Conservation (phyloP, 2,329 filamentous ascomycete genomes). For the Pezicula rhizophila region DNA sequence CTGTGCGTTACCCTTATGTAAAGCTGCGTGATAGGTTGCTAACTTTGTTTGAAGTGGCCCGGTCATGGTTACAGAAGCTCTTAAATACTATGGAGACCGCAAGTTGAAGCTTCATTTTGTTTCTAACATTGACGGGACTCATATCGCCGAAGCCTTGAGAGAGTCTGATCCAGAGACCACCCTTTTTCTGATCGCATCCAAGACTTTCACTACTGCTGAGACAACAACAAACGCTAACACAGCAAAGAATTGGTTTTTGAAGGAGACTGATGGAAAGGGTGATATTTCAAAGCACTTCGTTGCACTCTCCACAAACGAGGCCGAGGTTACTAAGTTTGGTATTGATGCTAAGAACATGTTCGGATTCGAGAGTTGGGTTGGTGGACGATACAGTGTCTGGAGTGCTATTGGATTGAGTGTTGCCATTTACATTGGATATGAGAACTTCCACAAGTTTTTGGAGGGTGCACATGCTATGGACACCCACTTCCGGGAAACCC, state of each 20-base stretch:
- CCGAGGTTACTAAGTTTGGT: constrained; percentile 95
- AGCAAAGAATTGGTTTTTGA: constrained; percentile 93
- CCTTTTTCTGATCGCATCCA: constrained; percentile 97
- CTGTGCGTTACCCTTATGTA: constrained; percentile 58
- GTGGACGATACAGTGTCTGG: constrained; percentile 97
- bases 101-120: constrained; percentile 93
- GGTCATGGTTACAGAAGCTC: constrained; percentile 97
- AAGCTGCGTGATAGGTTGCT: constrained; percentile 7
- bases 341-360: constrained; percentile 99
- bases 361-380: constrained; percentile 97
- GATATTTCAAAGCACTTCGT: constrained; percentile 99
- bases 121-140: constrained; percentile 98
- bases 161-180: constrained; percentile 92
- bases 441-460: constrained; percentile 97
- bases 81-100: constrained; percentile 87
- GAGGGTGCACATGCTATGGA: constrained; percentile 96
- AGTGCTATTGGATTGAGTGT: constrained; percentile 96
- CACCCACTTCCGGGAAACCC: constrained; percentile 90
- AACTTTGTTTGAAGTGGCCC: constrained; percentile 60
- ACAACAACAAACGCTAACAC: constrained; percentile 96
- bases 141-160: constrained; percentile 88
- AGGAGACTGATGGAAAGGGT: constrained; percentile 67
- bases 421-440: constrained; percentile 88
- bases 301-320: constrained; percentile 91
- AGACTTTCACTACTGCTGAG: constrained; percentile 99